A percentile compares a stretch with the other conserved stretches of the same genome.
phyloP scores from a whole-genome alignment of 345 rosid species.

The Linum trigynum region DNA sequence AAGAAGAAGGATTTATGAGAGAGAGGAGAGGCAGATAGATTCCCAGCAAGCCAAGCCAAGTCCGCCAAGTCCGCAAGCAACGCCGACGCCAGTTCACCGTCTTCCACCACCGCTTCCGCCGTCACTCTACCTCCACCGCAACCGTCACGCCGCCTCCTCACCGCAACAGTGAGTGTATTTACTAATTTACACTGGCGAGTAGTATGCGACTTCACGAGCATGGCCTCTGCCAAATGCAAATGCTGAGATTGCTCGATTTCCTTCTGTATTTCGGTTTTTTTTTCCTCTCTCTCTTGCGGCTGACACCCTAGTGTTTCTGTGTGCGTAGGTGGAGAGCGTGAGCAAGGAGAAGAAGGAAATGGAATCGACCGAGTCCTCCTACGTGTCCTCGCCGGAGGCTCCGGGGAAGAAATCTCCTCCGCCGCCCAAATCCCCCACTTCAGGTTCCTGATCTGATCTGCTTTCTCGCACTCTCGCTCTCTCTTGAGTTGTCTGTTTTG shows the following conservation, averaged over 20 bases:
- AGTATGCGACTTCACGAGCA: background rate
- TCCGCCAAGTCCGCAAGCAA: background rate
- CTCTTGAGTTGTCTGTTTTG: background rate
- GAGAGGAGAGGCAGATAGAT: background rate
- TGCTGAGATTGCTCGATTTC: background rate
- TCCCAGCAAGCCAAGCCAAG: background rate
- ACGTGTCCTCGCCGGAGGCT: slow-evolving; percentile 72
- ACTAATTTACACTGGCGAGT: background rate
- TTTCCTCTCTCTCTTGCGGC: background rate
- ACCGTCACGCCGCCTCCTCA: background rate
- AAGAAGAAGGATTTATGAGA: background rate
- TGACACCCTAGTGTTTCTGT: background rate
- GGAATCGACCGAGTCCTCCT: slow-evolving; percentile 90
- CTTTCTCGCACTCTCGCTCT: background rate
- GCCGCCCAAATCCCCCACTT: slow-evolving; percentile 53
- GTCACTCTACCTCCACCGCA: background rate
- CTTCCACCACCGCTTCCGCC: slow-evolving; percentile 1
- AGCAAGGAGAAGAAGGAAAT: slow-evolving; percentile 21
- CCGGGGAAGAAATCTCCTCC: slow-evolving; percentile 56
- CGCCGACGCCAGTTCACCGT: background rate
- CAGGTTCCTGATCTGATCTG: slow-evolving; percentile 35
- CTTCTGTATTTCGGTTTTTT: no score
- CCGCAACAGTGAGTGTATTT: background rate
- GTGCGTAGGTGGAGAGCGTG: background rate
- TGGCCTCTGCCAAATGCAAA: background rate